Evolutionary conservation across 1,139 yeast genomes (phyloP).

Genomic region (Sugiyamaella japonica): DNA sequence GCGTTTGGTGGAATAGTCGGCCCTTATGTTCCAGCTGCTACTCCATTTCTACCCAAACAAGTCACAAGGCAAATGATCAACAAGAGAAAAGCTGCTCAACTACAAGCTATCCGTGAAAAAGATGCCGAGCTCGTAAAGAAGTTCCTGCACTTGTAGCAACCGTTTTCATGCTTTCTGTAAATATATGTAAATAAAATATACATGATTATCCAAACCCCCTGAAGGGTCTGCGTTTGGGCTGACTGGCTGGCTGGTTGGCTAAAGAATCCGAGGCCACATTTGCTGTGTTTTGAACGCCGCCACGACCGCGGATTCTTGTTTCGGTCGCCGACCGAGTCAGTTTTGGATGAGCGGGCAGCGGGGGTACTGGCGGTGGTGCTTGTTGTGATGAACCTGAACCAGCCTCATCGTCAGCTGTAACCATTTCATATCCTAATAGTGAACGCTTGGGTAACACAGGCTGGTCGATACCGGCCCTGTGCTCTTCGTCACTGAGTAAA

Average conservation of each 20-base stretch:
- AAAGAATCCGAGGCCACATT: not conserved
- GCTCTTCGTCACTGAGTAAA: constrained; percentile 20
- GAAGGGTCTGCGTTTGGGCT: constrained; percentile 10
- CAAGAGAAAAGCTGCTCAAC: constrained; percentile 29
- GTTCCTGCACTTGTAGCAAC: constrained; percentile 27
- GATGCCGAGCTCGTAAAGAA: constrained; percentile 31
- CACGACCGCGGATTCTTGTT: constrained; percentile 37
- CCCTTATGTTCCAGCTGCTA: constrained; percentile 63
- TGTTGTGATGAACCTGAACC: not conserved
- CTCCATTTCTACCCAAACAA: constrained; percentile 65
- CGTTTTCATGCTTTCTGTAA: constrained; percentile 2
- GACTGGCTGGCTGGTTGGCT: not conserved
- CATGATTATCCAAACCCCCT: constrained; percentile 12
- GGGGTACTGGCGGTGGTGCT: not conserved
- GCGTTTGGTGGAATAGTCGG: constrained; percentile 80
- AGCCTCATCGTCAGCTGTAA: constrained; percentile 18
- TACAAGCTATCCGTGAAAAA: constrained; percentile 22
- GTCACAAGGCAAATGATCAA: constrained; percentile 31
- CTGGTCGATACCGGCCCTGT: constrained; percentile 23
- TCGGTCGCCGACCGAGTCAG: constrained; percentile 15
- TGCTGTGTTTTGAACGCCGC: constrained; percentile 38
- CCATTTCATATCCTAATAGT: constrained; percentile 27
- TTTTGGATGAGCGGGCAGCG: constrained; percentile 4
- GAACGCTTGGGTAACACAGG: constrained; percentile 23
- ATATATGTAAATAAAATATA: constrained; percentile 5